Evolutionary conservation across 2,329 filamentous ascomycete genomes (phyloP).

Genomic region (Apiospora marii): DNA sequence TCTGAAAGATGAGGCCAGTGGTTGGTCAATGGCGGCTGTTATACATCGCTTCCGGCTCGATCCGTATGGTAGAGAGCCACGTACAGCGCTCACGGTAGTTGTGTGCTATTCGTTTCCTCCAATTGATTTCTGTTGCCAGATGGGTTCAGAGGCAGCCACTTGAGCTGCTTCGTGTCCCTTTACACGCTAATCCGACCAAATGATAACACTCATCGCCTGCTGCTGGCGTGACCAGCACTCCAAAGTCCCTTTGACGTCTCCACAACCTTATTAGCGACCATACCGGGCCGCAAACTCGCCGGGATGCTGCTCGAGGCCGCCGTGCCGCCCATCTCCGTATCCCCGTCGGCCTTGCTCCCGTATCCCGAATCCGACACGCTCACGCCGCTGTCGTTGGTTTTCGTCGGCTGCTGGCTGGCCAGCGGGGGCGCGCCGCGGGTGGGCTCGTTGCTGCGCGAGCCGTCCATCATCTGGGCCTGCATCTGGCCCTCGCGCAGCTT

Average conservation of each 20-base stretch:
- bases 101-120: background rate
- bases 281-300: slow-evolving; percentile 61
- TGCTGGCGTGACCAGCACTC: slow-evolving; percentile 47
- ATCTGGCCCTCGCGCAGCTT: slow-evolving; percentile 70
- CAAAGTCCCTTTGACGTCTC: slow-evolving; percentile 72
- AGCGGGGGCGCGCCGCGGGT: slow-evolving; percentile 46
- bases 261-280: slow-evolving; percentile 62
- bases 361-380: slow-evolving; percentile 58
- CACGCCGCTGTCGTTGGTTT: slow-evolving; percentile 57
- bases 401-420: slow-evolving; percentile 30
- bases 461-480: slow-evolving; percentile 66
- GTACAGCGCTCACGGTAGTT: background rate
- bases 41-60: slow-evolving; percentile 6
- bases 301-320: slow-evolving; percentile 49
- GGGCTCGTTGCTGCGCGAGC: slow-evolving; percentile 61
- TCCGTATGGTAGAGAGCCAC: background rate
- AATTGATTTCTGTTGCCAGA: background rate
- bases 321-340: slow-evolving; percentile 59
- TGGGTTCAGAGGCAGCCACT: background rate
- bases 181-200: background rate
- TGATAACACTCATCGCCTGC: slow-evolving; percentile 34
- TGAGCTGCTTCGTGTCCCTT: background rate
- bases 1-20: background rate
- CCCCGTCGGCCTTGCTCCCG: slow-evolving; percentile 47
- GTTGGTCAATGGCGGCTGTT: slow-evolving; percentile 5